phyloP scores from a whole-genome alignment of 2,329 filamentous ascomycete species.

The Aschersonia sp. region DNA sequence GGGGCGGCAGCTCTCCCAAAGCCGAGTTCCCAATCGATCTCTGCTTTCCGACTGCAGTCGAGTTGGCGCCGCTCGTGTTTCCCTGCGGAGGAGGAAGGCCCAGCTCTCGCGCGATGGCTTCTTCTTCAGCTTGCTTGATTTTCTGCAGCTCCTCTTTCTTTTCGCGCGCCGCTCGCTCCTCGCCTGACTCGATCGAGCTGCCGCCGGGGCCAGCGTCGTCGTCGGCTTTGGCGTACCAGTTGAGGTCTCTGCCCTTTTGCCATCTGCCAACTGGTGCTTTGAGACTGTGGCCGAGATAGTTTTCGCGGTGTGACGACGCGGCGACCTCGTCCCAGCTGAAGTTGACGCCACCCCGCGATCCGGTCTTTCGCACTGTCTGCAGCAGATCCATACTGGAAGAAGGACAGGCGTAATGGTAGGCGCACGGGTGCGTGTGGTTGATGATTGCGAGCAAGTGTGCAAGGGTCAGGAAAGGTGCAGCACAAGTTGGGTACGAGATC shows the following conservation, averaged over 20 bases:
- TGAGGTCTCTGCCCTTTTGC: constrained; percentile 61
- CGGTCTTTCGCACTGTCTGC: constrained; percentile 76
- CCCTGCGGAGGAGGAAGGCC: constrained; percentile 58
- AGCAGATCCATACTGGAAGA: constrained; percentile 66
- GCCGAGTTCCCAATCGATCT: constrained; percentile 14
- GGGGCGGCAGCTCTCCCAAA: constrained; percentile 6
- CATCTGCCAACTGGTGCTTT: constrained; percentile 88
- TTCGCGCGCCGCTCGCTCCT: constrained; percentile 43
- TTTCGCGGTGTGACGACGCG: constrained; percentile 75
- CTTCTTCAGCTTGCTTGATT: constrained; percentile 85
- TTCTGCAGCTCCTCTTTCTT: constrained; percentile 63
- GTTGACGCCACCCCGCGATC: constrained; percentile 84
- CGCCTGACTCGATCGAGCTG: constrained; percentile 39
- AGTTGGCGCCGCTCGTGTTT: constrained; percentile 48
- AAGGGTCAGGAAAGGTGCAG: too few species aligned
- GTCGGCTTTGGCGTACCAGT: constrained; percentile 48
- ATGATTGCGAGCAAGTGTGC: too few species aligned
- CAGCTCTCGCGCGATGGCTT: constrained; percentile 71
- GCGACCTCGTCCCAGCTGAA: constrained; percentile 97
- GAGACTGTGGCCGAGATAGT: constrained; percentile 74
- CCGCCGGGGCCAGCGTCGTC: constrained; percentile 13
- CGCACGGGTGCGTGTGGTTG: too few species aligned
- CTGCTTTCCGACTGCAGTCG: constrained; percentile 43
- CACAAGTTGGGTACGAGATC: too few species aligned
- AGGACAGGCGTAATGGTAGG: too few species aligned